Base-by-base conservation (phyloP, 768 basidiomycete species). In the Boletus sp. region DNA sequence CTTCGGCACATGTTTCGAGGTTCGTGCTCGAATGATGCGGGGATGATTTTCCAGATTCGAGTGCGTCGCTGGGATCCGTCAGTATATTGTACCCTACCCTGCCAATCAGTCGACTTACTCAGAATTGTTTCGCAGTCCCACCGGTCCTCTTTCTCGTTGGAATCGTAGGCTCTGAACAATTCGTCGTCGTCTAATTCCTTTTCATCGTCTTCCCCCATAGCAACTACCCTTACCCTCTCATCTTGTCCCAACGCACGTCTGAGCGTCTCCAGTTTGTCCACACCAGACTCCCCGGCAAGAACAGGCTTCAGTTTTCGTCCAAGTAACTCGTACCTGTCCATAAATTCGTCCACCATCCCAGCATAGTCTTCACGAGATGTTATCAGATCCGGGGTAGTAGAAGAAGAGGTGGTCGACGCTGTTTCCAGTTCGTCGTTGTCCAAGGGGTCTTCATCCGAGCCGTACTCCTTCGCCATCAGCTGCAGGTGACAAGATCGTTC, bases 31-130 rank as follows among this genome's bases (percentile, higher is more conserved):
- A 56, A 99, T 94, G 33, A 97, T 76, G 9, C 88, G 84, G 0
- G 97, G 97, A 69, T 98, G 97, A 66, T 99, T 99, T 70, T 97
- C 97, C 7, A 98, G 79, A 67, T 97, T 99, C n/a, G 93, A 89
- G 69, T 94, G 95, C 10, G 95, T 98, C 9, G 90, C 96, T 97
- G 67, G 18, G 32, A 49, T 44, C 41, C n/a, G 45, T 61, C 62
- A 59, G 57, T 56, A 46, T 61, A 50, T 17, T 47, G 12, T 29
- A 42, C 33, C 29, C 2, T 33, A 44, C 18, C 15, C 29, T 15
- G 18, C 15, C 36, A 18, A 10, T 30, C 2, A 18, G 24, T 3
- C 46, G 12, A 80, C 90, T 71, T 71, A 96, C 96, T 87, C 3
- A 99, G 77, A 39, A 99, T 90, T 1, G 94, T 97, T 72, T 99